Base-by-base conservation (phyloP, 225 moss, liverwort and hornwort species). In the Sphagnum tenellum region DNA sequence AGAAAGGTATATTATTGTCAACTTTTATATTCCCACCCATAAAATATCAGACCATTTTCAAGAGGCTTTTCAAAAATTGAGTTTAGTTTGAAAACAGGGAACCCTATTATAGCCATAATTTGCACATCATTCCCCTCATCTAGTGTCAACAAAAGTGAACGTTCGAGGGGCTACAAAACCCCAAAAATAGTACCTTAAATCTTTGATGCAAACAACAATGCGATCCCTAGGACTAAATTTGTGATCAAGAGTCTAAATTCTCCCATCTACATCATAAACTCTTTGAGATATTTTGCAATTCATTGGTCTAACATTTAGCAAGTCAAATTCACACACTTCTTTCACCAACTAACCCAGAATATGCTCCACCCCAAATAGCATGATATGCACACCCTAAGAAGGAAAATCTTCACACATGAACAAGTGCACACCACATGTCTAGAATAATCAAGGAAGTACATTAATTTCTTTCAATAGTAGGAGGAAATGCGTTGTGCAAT, bases 251-350 rank as follows among this genome's bases (percentile, higher is more conserved):
- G 77, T 67, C 74, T 79, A 59, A 9, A 73, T 52, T 8, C 60
- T 69, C 5, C 87, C 89, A 14, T 87, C 82, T 3, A 76, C 63
- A 46, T 76, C 66, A 5, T 78, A 45, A 14, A 71, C 66, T 63
- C 81, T 82, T 5, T 86, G 77, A 8, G 73, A 77, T 53, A 98
- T 71, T 9, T 77, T 82, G 74, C 93, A 93, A 78, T 98, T 93
- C 45, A 79, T 84, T 9, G 76, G 89, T 60, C 98, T 98, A 29
- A 98, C 98, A 48, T 90, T 90, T 3, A 89, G 89, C 9, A 90
- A 93, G 2, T 98, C 89, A 60, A 98, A 86, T 56, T 76, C 70
- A 75, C 89, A 98, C 72, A 82, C 69, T 44, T 98, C 98, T 12
- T 67, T 68, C 46, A 93, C 90, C 10, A 61, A 71, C 57, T 93